Conservation (phyloP, 768 basidiomycete species). For the Termitomyces sp. region DNA sequence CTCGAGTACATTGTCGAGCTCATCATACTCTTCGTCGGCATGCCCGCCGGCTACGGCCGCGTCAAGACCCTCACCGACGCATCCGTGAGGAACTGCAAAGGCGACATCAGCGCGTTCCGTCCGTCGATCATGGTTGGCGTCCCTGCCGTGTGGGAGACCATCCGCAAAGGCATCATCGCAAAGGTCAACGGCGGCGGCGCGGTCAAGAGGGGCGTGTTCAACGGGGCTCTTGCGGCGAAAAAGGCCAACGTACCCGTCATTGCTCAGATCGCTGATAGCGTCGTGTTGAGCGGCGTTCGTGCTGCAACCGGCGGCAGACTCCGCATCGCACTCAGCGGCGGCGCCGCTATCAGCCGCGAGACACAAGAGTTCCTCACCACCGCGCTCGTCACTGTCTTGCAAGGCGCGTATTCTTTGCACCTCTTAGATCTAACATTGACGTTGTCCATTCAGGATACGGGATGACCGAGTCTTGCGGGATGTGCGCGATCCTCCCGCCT, state of each 20-base stretch:
- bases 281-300: constrained; percentile 72
- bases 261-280: constrained; percentile 60
- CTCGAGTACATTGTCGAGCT: constrained; percentile 94
- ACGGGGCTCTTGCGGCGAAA: constrained; percentile 73
- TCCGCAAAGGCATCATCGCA: constrained; percentile 86
- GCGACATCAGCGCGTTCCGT: constrained; percentile 77
- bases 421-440: neutral
- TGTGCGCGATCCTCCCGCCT: constrained; percentile 86
- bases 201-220: constrained; percentile 73
- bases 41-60: constrained; percentile 84
- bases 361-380: constrained; percentile 89
- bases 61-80: constrained; percentile 96
- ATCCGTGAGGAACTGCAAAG: constrained; percentile 80
- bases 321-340: constrained; percentile 75
- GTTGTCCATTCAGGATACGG: constrained; percentile 67
- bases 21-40: constrained; percentile 63
- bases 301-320: constrained; percentile 86
- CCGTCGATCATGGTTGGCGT: constrained; percentile 94
- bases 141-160: constrained; percentile 95
- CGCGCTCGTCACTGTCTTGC: constrained; percentile 77
- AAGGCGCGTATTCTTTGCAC: constrained; percentile 47
- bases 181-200: constrained; percentile 69
- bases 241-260: constrained; percentile 62
- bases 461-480: constrained; percentile 93
- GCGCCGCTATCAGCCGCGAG: constrained; percentile 77